Base-by-base conservation (phyloP, 2,329 filamentous ascomycete species). In the Trematosphaeria pertusa region DNA sequence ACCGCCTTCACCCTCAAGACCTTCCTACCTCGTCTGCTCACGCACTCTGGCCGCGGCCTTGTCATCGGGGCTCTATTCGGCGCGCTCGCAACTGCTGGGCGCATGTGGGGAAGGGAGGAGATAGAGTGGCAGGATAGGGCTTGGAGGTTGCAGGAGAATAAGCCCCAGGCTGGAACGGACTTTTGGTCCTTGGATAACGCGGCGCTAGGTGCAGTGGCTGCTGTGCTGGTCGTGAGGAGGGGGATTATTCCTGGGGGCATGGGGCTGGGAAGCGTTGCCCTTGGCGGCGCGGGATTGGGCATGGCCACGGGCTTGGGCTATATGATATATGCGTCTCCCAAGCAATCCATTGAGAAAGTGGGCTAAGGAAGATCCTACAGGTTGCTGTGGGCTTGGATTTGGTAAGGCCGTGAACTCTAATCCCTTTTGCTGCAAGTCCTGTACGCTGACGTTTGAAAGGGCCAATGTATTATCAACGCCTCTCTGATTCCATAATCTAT, bases 71-170 rank as follows among this genome's bases (percentile, higher is more conserved):
- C 78, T 1, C 75, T 73, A 0, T 50, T 82, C 1, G 68, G 79
- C 18, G 69, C 70, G 1, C 47, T 78, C 4, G 77, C 71, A 54
- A 71, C 82, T 3, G 64, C 69, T 20, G 73, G 61, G 0, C 72
- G 78, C 2, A 87, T 87, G 84, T 70, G 70, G 42, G 82, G 80
- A 0, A 73, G 75, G 12, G 77, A 83, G 54, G 74, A 79, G 31
- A 81, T 87, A 22, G 84, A 87, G 66, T 87, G 84, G 84, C 70
- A 80, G 59, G 84, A 87, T 61, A 75, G 85, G 14, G 78, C 78
- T 45, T 87, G 84, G 83, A 73, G 85, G 21, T 61, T 88, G 38
- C 56, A 85, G 33, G 81, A 81, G 68, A 87, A 81, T 52, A 56
- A 56, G 21, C 59, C 60, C 0, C 84, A 88, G 72, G 60, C 81